A percentile compares a stretch with the other conserved stretches of the same genome.
These are phyloP conservation scores for Melastoma candidum DNA, from an alignment of 441 rosid genomes.

Conservation along the genomic window DNA sequence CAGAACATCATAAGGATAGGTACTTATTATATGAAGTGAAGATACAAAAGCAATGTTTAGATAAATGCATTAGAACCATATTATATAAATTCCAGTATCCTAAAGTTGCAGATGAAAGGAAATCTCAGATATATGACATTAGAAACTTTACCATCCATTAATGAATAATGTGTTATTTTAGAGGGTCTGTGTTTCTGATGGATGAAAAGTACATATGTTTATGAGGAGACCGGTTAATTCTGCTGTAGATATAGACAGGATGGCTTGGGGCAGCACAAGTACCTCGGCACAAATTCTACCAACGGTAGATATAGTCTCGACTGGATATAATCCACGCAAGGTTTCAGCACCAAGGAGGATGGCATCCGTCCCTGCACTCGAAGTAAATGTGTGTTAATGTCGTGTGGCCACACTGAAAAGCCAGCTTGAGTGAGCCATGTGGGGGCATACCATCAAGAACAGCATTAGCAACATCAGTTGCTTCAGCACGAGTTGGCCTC, in stretches of 20 bases:
- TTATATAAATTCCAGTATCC: too few relatives aligned
- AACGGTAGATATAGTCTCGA: constrained; percentile 15
- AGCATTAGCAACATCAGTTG: constrained; percentile 20
- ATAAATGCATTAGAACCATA: too few relatives aligned
- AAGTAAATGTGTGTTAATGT: neutral
- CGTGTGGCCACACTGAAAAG: neutral
- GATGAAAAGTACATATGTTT: too few relatives aligned
- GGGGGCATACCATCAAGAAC: constrained; percentile 14
- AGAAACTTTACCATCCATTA: too few relatives aligned
- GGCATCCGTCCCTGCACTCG: constrained; percentile 16
- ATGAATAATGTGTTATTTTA: too few relatives aligned
- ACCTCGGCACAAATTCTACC: constrained; percentile 17
- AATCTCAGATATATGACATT: too few relatives aligned
- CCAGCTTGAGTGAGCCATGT: neutral
- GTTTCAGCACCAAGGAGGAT: constrained; percentile 20
- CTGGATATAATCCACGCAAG: constrained; percentile 16
- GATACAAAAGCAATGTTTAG: too few relatives aligned
- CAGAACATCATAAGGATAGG: too few relatives aligned
- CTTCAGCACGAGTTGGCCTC: constrained; percentile 21
- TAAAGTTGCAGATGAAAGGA: too few relatives aligned
- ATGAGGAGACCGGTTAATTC: too few relatives aligned
- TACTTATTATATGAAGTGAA: too few relatives aligned
- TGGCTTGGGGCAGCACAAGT: neutral
- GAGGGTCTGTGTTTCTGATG: too few relatives aligned
- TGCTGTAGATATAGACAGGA: neutral